Evolutionary conservation across 768 basidiomycete species (phyloP).

Genomic region (Lactarius evosmus): DNA sequence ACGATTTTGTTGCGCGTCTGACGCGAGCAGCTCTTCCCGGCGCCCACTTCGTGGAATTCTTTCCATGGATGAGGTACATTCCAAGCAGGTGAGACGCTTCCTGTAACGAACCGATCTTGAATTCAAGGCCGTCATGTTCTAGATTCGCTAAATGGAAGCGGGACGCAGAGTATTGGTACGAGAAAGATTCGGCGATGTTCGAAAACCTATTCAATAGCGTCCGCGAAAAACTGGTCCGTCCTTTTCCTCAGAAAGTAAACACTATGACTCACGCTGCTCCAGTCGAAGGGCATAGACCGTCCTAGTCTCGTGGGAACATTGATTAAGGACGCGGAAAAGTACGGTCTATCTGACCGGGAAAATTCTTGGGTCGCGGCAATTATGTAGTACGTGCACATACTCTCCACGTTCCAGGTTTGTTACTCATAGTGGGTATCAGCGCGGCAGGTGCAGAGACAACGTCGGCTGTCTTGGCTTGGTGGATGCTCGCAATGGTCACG

Average conservation of each 20-base stretch:
- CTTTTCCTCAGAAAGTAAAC: background rate
- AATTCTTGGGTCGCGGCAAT: background rate
- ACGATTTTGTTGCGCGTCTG: background rate
- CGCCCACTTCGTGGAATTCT: constrained; percentile 17
- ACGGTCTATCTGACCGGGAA: constrained; percentile 3
- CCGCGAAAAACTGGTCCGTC: constrained; percentile 2
- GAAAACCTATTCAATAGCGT: constrained; percentile 8
- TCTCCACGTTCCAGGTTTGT: background rate
- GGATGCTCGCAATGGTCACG: constrained; percentile 12
- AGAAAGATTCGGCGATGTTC: constrained; percentile 12
- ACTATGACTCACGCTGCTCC: background rate
- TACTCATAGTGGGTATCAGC: background rate
- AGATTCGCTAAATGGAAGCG: constrained; percentile 23
- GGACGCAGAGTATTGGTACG: constrained; percentile 6
- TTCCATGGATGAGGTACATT: constrained; percentile 23
- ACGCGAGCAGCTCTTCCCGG: constrained; percentile 8
- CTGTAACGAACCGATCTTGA: no score
- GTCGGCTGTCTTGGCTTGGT: constrained; percentile 7
- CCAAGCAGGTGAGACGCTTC: background rate
- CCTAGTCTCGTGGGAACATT: constrained; percentile 1
- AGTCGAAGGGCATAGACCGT: background rate
- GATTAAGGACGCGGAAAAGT: background rate
- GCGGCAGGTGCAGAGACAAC: constrained; percentile 10
- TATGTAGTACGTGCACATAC: constrained; percentile 1
- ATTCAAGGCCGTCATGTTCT: background rate